A percentile compares a stretch with the other conserved stretches of the same genome.
Evolutionary conservation across 371 early-diverging fungal genomes (phyloP).

Genomic region (Dentiscutata heterogama): DNA sequence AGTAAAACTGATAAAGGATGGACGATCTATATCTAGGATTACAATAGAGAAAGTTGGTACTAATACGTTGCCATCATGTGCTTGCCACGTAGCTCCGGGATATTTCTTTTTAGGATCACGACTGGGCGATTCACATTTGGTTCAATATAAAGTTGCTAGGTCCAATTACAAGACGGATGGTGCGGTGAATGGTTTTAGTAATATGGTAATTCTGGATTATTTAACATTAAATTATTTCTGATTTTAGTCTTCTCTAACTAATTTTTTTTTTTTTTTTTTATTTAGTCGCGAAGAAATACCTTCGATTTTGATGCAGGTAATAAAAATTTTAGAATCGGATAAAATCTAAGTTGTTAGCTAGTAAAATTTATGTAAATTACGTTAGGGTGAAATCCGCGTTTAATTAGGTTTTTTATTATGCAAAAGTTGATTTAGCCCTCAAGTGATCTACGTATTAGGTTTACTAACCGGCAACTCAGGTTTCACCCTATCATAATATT

Average conservation of each 20-base stretch:
- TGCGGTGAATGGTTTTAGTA: neutral
- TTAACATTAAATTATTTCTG: neutral
- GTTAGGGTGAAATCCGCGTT: too few relatives aligned
- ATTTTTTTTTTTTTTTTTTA: neutral
- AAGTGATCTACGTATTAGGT: too few relatives aligned
- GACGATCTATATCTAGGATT: slow-evolving; percentile 62
- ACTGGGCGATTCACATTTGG: slow-evolving; percentile 82
- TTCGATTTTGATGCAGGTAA: neutral
- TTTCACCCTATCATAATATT: too few relatives aligned
- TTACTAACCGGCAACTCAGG: too few relatives aligned
- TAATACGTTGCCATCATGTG: slow-evolving; percentile 70
- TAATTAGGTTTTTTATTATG: too few relatives aligned
- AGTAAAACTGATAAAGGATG: slow-evolving; percentile 76
- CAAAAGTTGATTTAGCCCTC: too few relatives aligned
- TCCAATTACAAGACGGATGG: neutral
- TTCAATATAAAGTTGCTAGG: slow-evolving; percentile 61
- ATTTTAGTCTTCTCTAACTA: neutral
- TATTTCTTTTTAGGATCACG: slow-evolving; percentile 87
- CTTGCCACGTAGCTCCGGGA: slow-evolving; percentile 61
- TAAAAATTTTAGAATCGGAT: neutral
- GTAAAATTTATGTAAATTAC: too few relatives aligned
- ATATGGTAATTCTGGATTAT: neutral
- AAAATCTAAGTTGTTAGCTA: too few relatives aligned
- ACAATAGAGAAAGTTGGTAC: slow-evolving; percentile 58
- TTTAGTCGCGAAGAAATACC: slow-evolving; percentile 6